Evolutionary conservation across 2,329 filamentous ascomycete genomes (phyloP).

Genomic region (Nannizzia gypsea): DNA sequence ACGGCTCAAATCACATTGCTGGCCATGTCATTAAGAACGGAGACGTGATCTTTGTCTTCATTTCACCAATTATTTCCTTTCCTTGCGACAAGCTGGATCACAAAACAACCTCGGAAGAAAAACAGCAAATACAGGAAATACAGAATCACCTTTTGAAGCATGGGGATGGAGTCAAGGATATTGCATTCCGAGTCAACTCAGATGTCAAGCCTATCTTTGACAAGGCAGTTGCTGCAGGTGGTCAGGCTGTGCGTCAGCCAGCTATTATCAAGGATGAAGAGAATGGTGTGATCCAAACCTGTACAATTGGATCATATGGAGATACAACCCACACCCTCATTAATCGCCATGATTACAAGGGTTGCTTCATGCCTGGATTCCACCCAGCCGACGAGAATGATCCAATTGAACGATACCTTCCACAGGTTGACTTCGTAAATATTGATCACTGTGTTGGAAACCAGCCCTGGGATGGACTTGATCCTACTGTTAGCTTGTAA

Average conservation of each 20-base stretch:
- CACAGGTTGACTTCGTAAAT: constrained; percentile 54
- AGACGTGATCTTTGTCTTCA: constrained; percentile 69
- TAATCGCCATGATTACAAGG: constrained; percentile 54
- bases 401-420: constrained; percentile 39
- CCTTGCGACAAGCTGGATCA: constrained; percentile 38
- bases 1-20: constrained; percentile 63
- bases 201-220: constrained; percentile 63
- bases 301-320: constrained; percentile 72
- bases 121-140: constrained; percentile 58
- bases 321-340: constrained; percentile 84
- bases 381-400: constrained; percentile 39
- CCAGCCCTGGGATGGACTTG: constrained; percentile 79
- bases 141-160: constrained; percentile 69
- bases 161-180: constrained; percentile 84
- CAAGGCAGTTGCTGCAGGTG: constrained; percentile 57
- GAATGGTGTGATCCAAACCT: constrained; percentile 53
- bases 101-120: constrained; percentile 47
- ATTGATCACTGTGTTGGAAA: constrained; percentile 95
- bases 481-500: constrained; percentile 44
- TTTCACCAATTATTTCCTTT: constrained; percentile 49
- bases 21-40: constrained; percentile 72
- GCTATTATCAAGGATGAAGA: constrained; percentile 42
- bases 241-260: constrained; percentile 52
- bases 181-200: constrained; percentile 71
- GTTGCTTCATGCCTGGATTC: constrained; percentile 69